A percentile compares a stretch with the other conserved stretches of the same genome.
These are phyloP conservation scores for Adansonia digitata DNA, from an alignment of 345 rosid genomes.

Conservation along the genomic window DNA sequence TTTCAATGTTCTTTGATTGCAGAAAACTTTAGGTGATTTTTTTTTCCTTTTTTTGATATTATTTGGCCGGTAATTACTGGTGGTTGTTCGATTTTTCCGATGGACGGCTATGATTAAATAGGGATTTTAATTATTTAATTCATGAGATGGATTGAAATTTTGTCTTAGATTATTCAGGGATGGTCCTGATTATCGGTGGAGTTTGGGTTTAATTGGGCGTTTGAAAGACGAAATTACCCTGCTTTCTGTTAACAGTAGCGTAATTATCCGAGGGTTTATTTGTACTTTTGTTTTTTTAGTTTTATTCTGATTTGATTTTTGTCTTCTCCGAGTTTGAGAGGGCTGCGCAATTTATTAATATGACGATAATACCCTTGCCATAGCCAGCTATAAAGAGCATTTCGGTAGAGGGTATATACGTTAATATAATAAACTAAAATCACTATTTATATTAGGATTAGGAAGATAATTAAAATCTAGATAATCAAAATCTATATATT, in stretches of 20 bases:
- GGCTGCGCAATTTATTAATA: neutral
- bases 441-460: neutral
- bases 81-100: neutral
- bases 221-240: constrained; percentile 1
- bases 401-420: neutral
- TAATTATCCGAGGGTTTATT: neutral
- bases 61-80: neutral
- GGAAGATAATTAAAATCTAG: constrained; percentile 1
- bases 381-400: neutral
- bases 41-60: neutral
- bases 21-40: neutral
- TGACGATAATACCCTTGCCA: neutral
- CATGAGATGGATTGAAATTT: too few relatives aligned
- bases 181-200: neutral
- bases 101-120: neutral
- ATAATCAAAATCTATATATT: constrained; percentile 12
- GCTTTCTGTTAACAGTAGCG: neutral
- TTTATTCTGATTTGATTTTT: neutral
- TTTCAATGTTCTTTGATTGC: neutral
- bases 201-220: neutral
- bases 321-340: neutral
- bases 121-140: neutral
- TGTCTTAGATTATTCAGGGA: neutral
- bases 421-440: neutral
- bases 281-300: neutral